Base-by-base conservation (phyloP, 2,329 filamentous ascomycete species). In the Penicillium sp. region DNA sequence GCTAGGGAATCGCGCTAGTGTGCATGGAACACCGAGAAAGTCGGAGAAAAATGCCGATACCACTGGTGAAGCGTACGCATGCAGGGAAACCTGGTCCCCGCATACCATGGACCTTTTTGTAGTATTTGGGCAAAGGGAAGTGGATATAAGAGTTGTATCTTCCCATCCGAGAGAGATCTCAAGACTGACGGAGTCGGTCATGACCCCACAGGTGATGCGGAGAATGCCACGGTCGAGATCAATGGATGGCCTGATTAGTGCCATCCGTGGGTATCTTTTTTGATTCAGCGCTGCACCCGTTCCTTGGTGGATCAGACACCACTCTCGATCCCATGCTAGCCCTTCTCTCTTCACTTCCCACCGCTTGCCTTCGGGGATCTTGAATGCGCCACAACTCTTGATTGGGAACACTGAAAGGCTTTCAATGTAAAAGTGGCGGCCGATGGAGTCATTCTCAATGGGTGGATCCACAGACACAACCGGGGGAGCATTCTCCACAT, bases 261-360 rank as follows among this genome's bases (percentile, higher is more conserved):
- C 89, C 93, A 99, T 98, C 33, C 82, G 85, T 2, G 93, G 90
- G 69, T 95, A 88, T 62, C 87, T 83, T 76, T 98, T 99, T 74
- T 98, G 93, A 70, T 86, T 96, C 53, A 99, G 79, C 6, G 89
- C 91, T 65, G 88, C 86, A 0, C 91, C 90, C 1, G 93, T 96
- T 44, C 91, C 92, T 68, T 87, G 84, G 70, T 97, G 93, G 14
- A 99, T 82, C 21, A 99, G 79, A 75, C 93, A 98, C 93, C 95
- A 99, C 77, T 98, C 93, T 59, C 95, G 84, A 72, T 99, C 95
- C 92, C 93, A 98, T 9, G 87, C 89, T 2, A 99, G 80, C 0
- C 95, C 95, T 76, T 97, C 92, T 8, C 84, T 80, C 54, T 84
- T 85, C 21, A 98, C 82, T 65, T 90, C 86, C 95, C 95, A 99